A percentile compares a stretch with the other conserved stretches of the same genome.
These are phyloP conservation scores for Pelargonium fulgidum DNA, from an alignment of 441 rosid genomes.

Conservation along the genomic window DNA sequence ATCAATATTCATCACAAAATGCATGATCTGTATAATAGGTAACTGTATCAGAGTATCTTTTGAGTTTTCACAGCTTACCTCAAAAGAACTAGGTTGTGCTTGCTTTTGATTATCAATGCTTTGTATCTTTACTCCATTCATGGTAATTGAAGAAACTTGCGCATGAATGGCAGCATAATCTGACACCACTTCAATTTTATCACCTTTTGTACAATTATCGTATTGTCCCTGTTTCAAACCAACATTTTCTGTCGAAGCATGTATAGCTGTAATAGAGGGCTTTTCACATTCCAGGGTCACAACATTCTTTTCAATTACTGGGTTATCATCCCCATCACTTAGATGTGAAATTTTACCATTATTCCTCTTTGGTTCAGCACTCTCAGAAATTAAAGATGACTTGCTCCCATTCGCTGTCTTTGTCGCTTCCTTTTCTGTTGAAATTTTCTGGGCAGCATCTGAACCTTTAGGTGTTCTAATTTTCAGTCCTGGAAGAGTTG, in stretches of 20 bases:
- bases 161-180: conserved; percentile 37
- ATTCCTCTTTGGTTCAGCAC: conserved; percentile 31
- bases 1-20: conserved; percentile 1
- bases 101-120: conserved; percentile 21
- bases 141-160: conserved; percentile 26
- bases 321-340: conserved; percentile 51
- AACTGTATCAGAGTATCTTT: not conserved
- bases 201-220: conserved; percentile 19
- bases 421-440: conserved; percentile 30
- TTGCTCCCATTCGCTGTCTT: conserved; percentile 32
- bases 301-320: conserved; percentile 69
- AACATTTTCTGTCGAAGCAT: conserved; percentile 31
- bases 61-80: conserved; percentile 34
- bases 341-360: conserved; percentile 32
- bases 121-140: conserved; percentile 36
- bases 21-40: not conserved
- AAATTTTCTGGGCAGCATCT: conserved; percentile 31
- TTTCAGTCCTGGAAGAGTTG: conserved; percentile 85
- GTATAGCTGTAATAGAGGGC: conserved; percentile 31
- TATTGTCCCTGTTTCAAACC: conserved; percentile 26
- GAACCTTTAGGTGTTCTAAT: conserved; percentile 43
- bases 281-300: conserved; percentile 65
- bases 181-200: conserved; percentile 28
- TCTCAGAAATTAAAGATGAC: conserved; percentile 31
- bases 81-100: conserved; percentile 27